A percentile compares a stretch with the other conserved stretches of the same genome.
phyloP scores from a whole-genome alignment of 768 basidiomycete species.

The Russula earlei region DNA sequence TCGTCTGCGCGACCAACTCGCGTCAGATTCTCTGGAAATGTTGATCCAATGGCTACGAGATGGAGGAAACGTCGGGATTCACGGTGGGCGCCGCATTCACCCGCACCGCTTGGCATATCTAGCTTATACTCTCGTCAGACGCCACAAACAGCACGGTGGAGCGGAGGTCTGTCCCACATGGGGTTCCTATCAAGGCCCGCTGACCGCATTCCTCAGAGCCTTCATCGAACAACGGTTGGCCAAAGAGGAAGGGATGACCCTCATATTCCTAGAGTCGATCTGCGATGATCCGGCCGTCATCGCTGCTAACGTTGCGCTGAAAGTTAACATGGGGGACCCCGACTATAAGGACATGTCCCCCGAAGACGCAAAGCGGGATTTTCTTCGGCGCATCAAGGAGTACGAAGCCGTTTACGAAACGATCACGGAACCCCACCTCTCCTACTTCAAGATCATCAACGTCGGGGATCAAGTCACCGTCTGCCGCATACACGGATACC shows the following conservation, averaged over 20 bases:
- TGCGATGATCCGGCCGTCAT: constrained; percentile 93
- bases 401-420: constrained; percentile 97
- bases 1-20: constrained; percentile 67
- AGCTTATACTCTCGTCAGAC: constrained; percentile 39
- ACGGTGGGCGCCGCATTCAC: constrained; percentile 46
- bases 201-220: constrained; percentile 37
- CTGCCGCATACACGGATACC: constrained; percentile 83
- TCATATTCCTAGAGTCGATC: constrained; percentile 91
- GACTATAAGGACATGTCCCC: constrained; percentile 88
- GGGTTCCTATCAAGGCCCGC: not conserved
- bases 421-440: constrained; percentile 82
- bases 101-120: not conserved
- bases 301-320: constrained; percentile 91
- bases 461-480: constrained; percentile 86
- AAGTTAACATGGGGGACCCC: constrained; percentile 93
- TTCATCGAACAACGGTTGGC: constrained; percentile 79
- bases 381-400: constrained; percentile 79
- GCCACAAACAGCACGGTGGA: constrained; percentile 86
- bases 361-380: constrained; percentile 83
- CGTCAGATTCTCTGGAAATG: constrained; percentile 89
- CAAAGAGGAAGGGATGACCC: constrained; percentile 75
- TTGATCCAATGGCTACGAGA: constrained; percentile 90
- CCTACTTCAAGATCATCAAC: constrained; percentile 86
- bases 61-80: constrained; percentile 96
- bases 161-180: constrained; percentile 46